A percentile compares a stretch with the other conserved stretches of the same genome.
These are phyloP conservation scores for Scedosporium dehoogii DNA, from an alignment of 2,329 filamentous ascomycete species.

Conservation along the genomic window DNA sequence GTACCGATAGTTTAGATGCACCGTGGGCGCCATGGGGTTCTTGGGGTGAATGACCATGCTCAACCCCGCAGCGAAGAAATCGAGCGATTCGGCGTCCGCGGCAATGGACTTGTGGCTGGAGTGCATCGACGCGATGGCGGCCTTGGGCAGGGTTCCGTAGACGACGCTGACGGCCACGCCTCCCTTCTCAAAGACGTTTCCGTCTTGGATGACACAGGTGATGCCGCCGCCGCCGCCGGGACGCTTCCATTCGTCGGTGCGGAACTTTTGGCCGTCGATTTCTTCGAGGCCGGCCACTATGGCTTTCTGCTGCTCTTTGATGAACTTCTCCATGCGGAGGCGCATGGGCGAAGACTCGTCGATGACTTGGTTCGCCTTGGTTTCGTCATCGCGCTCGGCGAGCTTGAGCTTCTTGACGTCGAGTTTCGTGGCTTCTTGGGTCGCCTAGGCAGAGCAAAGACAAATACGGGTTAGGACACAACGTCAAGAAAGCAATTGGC, in stretches of 20 bases:
- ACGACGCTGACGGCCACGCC: slow-evolving; percentile 93
- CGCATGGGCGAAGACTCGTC: slow-evolving; percentile 83
- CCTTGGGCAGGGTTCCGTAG: slow-evolving; percentile 78
- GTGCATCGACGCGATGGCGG: slow-evolving; percentile 87
- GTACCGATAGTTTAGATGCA: slow-evolving; percentile 97
- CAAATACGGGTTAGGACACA: no score
- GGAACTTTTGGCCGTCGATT: slow-evolving; percentile 76
- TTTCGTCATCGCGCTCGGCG: slow-evolving; percentile 72
- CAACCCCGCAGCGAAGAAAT: slow-evolving; percentile 91
- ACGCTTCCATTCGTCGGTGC: slow-evolving; percentile 76
- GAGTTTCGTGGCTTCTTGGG: slow-evolving; percentile 32
- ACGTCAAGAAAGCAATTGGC: not conserved
- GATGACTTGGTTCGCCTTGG: slow-evolving; percentile 61
- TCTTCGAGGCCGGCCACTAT: slow-evolving; percentile 78
- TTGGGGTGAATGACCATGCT: slow-evolving; percentile 87
- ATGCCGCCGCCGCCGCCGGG: slow-evolving; percentile 89
- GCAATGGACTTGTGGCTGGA: slow-evolving; percentile 88
- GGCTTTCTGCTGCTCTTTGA: slow-evolving; percentile 81
- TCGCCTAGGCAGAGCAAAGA: slow-evolving; percentile 21
- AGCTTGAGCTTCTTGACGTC: slow-evolving; percentile 67
- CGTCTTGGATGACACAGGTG: slow-evolving; percentile 89
- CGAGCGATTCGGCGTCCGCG: slow-evolving; percentile 61
- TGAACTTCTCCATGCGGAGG: slow-evolving; percentile 92
- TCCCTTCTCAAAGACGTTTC: slow-evolving; percentile 95
- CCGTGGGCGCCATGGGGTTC: slow-evolving; percentile 95